Base-by-base conservation (phyloP, 352 stramenopile genomes). In the Phytophthora melonis region DNA sequence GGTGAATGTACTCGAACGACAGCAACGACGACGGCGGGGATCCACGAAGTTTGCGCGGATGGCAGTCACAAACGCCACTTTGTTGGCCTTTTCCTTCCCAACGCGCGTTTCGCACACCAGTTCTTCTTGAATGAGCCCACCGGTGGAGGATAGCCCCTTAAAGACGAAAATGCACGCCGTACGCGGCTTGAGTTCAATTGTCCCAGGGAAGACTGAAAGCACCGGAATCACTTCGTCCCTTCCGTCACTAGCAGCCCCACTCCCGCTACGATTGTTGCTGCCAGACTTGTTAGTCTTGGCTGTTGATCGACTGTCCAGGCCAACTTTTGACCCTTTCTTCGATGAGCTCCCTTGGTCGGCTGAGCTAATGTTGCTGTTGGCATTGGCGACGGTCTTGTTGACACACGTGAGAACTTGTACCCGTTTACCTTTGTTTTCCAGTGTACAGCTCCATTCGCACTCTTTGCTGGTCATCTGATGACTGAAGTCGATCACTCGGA, bases 381-480 rank as follows among this genome's bases (percentile, higher is more conserved):
- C 59, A 59, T 58, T 11, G 32, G 41, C 63, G 1, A 43, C 66
- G 19, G 67, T 71, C 57, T 87, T 83, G 69, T 99, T 99, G 25
- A 95, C 79, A 96, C 96, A 99, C 21, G 89, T 96, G 34, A 99
- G 78, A 7, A 93, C 73, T 66, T 99, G 97, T 5, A 93, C 77
- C 1, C 96, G 88, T 39, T 98, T 96, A n/a, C 97, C 97, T 58
- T 98, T 98, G 82, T 99, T 99, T 66, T 99, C 96, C 8, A 99
- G 83, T 2, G 95, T 97, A 63, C 98, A 98, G 41, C 87, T 94
- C 83, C 92, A 97, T 68, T 98, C 88, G 70, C 93, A 98, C 68
- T 89, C 77, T 39, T 78, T 82, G 60, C 80, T 92, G 1, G 95
- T 99, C 82, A 99, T 97, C 62, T 98, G 92, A 32, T 96, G 78